Conservation (phyloP, 768 basidiomycete species). For the Phaeotremella fagi region DNA sequence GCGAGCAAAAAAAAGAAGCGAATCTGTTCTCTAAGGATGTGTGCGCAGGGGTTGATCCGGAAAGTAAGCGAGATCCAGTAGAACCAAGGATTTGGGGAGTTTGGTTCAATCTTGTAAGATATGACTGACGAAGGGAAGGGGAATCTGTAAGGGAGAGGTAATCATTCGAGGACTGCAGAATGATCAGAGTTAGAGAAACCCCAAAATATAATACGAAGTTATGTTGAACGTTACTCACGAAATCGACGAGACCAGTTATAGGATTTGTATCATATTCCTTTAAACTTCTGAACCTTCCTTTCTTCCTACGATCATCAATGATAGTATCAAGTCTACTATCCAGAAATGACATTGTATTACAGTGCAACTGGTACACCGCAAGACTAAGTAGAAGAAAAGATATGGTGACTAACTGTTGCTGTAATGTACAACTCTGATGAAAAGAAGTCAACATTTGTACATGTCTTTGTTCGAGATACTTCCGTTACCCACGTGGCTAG, state of each 20-base stretch:
- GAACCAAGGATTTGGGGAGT: constrained; percentile 69
- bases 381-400: background rate
- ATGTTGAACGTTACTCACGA: constrained; percentile 25
- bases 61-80: constrained; percentile 78
- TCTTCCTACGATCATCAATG: constrained; percentile 31
- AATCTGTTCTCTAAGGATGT: constrained; percentile 67
- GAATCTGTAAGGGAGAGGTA: constrained; percentile 77
- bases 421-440: too few species aligned
- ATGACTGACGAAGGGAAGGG: constrained; percentile 55
- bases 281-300: constrained; percentile 33
- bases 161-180: constrained; percentile 69
- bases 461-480: too few species aligned
- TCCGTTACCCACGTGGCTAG: too few species aligned
- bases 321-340: constrained; percentile 25
- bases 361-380: background rate
- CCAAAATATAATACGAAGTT: background rate
- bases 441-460: too few species aligned
- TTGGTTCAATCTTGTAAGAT: constrained; percentile 57
- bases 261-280: constrained; percentile 28
- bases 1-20: constrained; percentile 59
- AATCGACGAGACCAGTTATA: constrained; percentile 28
- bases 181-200: background rate
- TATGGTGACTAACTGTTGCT: background rate
- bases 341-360: constrained; percentile 9
- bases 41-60: constrained; percentile 65